Conservation (phyloP, 345 rosid genomes). For the Acer saccharum region DNA sequence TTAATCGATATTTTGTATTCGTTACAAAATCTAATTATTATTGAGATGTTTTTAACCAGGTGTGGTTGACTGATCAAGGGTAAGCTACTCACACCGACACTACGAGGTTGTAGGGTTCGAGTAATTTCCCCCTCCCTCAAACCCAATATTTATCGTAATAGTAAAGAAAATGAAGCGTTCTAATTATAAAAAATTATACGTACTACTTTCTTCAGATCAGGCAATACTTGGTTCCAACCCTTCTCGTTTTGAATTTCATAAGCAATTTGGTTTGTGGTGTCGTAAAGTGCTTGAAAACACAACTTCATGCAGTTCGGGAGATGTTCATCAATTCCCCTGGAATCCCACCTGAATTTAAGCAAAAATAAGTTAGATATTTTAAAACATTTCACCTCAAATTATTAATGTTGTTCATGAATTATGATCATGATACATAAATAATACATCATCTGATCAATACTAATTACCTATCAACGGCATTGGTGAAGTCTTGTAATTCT, state of each 20-base stretch:
- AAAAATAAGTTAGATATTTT: not conserved
- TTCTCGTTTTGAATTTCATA: constrained; percentile 35
- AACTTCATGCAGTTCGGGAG: constrained; percentile 52
- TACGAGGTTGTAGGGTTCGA: too few species aligned
- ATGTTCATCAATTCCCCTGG: constrained; percentile 15
- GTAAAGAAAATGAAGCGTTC: too few species aligned
- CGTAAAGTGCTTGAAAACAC: constrained; percentile 40
- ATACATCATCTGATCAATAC: not conserved
- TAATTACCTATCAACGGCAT: constrained; percentile 39
- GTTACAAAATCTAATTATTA: not conserved
- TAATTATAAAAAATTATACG: not conserved
- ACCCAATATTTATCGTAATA: too few species aligned
- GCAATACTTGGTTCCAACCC: constrained; percentile 26
- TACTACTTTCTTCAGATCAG: constrained; percentile 46
- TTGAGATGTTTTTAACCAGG: not conserved
- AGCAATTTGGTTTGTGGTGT: constrained; percentile 37
- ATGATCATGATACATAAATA: too few species aligned
- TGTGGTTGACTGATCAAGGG: too few species aligned
- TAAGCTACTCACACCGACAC: too few species aligned
- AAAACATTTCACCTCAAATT: too few species aligned
- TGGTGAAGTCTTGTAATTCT: constrained; percentile 48
- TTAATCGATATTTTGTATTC: too few species aligned
- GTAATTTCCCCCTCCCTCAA: too few species aligned
- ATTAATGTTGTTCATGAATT: not conserved
- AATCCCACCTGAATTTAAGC: constrained; percentile 42